phyloP scores from a whole-genome alignment of 306 rosid genomes.

The Dalbergia cochinchinensis region DNA sequence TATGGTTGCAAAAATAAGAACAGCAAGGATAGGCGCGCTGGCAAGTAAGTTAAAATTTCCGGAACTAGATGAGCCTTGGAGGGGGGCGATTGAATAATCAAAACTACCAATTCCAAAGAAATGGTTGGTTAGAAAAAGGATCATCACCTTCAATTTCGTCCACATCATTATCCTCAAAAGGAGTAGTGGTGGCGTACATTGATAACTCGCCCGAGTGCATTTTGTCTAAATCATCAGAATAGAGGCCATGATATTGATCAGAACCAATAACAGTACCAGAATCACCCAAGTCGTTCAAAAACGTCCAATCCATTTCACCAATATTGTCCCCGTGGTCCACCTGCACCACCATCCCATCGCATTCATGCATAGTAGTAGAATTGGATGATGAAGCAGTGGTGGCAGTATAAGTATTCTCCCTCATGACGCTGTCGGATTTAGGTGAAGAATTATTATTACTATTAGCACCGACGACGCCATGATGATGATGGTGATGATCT shows the following conservation, averaged over 20 bases:
- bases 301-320: constrained; percentile 60
- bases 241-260: constrained; percentile 3
- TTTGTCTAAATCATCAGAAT: constrained; percentile 46
- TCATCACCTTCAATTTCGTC: constrained; percentile 16
- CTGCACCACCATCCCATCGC: neutral
- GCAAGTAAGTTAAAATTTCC: neutral
- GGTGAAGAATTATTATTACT: neutral
- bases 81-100: neutral
- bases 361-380: constrained; percentile 5
- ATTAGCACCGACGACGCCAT: too few relatives aligned
- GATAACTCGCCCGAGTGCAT: constrained; percentile 54
- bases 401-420: neutral
- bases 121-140: constrained; percentile 52
- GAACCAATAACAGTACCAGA: neutral
- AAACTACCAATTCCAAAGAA: constrained; percentile 68
- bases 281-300: constrained; percentile 51
- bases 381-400: neutral
- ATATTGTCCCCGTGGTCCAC: too few relatives aligned
- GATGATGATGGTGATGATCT: too few relatives aligned
- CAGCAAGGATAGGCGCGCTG: neutral
- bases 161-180: constrained; percentile 36
- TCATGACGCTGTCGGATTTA: too few relatives aligned
- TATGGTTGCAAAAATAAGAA: constrained; percentile 17
- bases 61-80: too few relatives aligned
- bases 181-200: constrained; percentile 19